These are phyloP conservation scores for Plasmodium fragile DNA, from an alignment of 169 alveolate species.

Conservation along the genomic window DNA sequence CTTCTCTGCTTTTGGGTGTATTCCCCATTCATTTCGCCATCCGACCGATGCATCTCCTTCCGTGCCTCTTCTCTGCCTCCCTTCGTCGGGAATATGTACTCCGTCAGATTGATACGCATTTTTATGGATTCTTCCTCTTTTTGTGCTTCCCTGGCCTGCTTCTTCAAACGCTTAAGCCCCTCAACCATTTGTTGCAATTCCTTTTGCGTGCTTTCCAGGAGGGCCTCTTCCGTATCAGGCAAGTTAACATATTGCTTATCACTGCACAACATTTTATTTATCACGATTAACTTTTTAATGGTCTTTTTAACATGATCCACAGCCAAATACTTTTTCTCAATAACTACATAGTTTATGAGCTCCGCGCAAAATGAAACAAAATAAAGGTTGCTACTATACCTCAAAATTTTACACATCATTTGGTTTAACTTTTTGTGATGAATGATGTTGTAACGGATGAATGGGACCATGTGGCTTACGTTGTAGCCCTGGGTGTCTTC, in stretches of 20 bases:
- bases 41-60: background rate
- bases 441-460: constrained; percentile 56
- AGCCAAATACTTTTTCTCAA: constrained; percentile 38
- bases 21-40: background rate
- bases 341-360: constrained; percentile 23
- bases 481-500: constrained; percentile 11
- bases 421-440: constrained; percentile 34
- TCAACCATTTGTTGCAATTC: constrained; percentile 23
- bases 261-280: constrained; percentile 21
- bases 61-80: background rate
- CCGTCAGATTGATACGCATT: constrained; percentile 16
- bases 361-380: constrained; percentile 35
- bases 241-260: background rate
- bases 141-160: background rate
- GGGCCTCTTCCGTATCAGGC: background rate
- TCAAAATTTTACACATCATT: constrained; percentile 10
- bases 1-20: background rate
- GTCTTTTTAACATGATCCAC: constrained; percentile 31
- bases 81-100: constrained; percentile 1
- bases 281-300: constrained; percentile 6
- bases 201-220: background rate
- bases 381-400: constrained; percentile 11
- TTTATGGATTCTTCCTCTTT: background rate
- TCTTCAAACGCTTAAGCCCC: constrained; percentile 19
- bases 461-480: constrained; percentile 36